These are phyloP conservation scores for Trypanosomatidae sp. DNA, from an alignment of 208 protist genomes.

Conservation along the genomic window DNA sequence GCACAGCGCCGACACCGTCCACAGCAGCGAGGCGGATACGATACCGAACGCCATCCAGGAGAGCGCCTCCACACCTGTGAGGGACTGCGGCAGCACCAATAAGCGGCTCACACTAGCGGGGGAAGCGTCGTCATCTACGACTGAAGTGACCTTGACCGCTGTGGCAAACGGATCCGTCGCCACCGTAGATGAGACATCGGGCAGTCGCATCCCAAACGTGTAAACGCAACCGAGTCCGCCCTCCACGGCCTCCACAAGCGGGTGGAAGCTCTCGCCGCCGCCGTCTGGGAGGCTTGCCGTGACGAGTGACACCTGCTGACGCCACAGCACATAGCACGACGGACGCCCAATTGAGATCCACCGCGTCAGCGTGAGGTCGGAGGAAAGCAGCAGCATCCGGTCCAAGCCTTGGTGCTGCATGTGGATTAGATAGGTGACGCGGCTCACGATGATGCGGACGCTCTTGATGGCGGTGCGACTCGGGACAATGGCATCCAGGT, in stretches of 20 bases:
- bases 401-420: conserved; percentile 44
- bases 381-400: conserved; percentile 49
- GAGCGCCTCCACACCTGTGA: conserved; percentile 53
- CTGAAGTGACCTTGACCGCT: conserved; percentile 18
- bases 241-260: conserved; percentile 58
- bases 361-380: conserved; percentile 46
- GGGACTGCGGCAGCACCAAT: conserved; percentile 17
- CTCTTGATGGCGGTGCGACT: conserved; percentile 23
- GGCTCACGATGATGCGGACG: conserved; percentile 32
- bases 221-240: conserved; percentile 58
- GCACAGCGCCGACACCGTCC: conserved; percentile 58
- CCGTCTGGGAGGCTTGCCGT: conserved; percentile 30
- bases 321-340: conserved; percentile 37
- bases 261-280: conserved; percentile 26
- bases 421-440: conserved; percentile 35
- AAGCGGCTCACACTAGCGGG: neutral
- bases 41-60: conserved; percentile 65
- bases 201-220: conserved; percentile 28
- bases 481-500: conserved; percentile 28
- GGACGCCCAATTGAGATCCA: conserved; percentile 51
- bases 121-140: conserved; percentile 1
- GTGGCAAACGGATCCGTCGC: conserved; percentile 17
- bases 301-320: conserved; percentile 39
- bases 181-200: conserved; percentile 8
- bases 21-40: conserved; percentile 58